These are phyloP conservation scores for Melanogaster broomeanus DNA, from an alignment of 768 basidiomycete genomes.

Conservation along the genomic window DNA sequence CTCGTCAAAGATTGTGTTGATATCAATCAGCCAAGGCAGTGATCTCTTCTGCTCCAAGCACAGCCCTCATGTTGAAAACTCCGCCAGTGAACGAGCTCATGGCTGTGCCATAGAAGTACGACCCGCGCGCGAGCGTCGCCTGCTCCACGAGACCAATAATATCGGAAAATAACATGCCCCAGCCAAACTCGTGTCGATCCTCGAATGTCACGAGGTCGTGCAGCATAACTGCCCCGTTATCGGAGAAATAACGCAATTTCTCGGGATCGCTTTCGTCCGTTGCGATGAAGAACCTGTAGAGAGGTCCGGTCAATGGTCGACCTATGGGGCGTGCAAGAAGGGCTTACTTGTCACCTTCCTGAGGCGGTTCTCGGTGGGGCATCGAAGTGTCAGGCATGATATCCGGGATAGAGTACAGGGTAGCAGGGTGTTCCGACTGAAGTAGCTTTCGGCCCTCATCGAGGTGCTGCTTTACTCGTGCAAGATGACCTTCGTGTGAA, in stretches of 20 bases:
- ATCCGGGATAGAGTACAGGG: constrained; percentile 17
- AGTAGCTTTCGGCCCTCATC: constrained; percentile 30
- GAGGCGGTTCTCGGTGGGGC: constrained; percentile 17
- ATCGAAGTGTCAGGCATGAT: constrained; percentile 9
- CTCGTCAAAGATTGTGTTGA: not conserved
- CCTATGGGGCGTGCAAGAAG: not conserved
- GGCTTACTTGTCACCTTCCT: constrained; percentile 16
- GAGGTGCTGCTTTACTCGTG: constrained; percentile 33
- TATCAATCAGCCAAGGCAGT: constrained; percentile 37
- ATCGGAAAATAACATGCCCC: constrained; percentile 43
- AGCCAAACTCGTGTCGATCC: constrained; percentile 39
- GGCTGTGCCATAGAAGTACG: constrained; percentile 40
- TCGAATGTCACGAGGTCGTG: constrained; percentile 40
- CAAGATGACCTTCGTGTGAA: constrained; percentile 32
- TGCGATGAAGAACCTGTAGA: constrained; percentile 31
- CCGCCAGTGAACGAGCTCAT: constrained; percentile 43
- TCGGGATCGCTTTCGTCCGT: constrained; percentile 40
- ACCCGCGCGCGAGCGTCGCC: constrained; percentile 34
- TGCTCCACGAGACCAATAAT: constrained; percentile 43
- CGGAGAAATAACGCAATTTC: constrained; percentile 29
- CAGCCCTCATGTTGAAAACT: constrained; percentile 39
- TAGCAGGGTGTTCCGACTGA: constrained; percentile 13
- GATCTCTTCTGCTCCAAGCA: constrained; percentile 33
- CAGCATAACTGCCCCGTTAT: constrained; percentile 38
- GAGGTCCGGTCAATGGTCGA: not conserved